A percentile compares a stretch with the other conserved stretches of the same genome.
phyloP scores from a whole-genome alignment of 768 basidiomycete species.

The Mycena indigotica region DNA sequence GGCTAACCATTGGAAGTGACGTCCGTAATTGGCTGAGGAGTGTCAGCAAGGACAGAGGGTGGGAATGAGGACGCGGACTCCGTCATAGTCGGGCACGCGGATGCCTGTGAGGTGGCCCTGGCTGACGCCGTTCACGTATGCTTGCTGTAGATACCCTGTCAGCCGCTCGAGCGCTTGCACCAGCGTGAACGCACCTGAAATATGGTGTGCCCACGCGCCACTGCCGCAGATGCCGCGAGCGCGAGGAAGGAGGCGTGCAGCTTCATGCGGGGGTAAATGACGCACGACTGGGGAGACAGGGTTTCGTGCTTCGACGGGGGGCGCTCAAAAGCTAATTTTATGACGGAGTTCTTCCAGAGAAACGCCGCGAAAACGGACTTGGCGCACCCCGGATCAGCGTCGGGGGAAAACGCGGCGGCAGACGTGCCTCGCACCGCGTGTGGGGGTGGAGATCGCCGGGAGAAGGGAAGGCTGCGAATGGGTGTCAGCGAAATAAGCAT shows the following conservation, averaged over 20 bases:
- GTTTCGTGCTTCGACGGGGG: no score
- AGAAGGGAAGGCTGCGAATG: no score
- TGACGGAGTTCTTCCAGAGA: no score
- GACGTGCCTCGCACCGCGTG: no score
- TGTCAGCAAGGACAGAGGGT: neutral
- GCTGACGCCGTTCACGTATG: constrained; percentile 53
- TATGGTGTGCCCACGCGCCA: constrained; percentile 9
- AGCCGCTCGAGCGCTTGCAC: neutral
- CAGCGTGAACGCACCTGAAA: constrained; percentile 6
- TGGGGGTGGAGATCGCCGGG: no score
- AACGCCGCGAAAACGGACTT: no score
- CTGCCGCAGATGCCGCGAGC: neutral
- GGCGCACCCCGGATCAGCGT: no score
- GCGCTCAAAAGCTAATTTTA: no score
- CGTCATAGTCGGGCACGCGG: constrained; percentile 47
- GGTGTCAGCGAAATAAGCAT: no score
- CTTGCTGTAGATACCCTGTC: constrained; percentile 42
- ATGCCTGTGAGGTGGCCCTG: constrained; percentile 47
- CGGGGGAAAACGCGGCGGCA: no score
- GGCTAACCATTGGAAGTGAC: constrained; percentile 49
- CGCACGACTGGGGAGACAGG: no score
- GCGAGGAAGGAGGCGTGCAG: neutral
- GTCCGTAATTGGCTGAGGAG: constrained; percentile 52
- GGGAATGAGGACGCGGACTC: constrained; percentile 24
- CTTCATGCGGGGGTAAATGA: no score